Evolutionary conservation across 345 rosid species (phyloP).

Genomic region (Citrus glauca): DNA sequence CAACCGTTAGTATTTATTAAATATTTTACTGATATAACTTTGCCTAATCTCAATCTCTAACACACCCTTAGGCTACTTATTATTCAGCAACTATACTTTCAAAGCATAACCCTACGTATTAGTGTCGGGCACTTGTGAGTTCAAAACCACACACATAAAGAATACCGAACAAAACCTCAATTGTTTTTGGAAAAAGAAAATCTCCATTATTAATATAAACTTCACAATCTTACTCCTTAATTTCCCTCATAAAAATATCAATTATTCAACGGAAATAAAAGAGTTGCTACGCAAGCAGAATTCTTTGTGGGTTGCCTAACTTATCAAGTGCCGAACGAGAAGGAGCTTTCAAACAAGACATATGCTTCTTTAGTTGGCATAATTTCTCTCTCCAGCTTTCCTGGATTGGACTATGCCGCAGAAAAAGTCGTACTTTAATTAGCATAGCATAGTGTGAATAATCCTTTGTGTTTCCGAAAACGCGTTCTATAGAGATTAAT

Average conservation of each 20-base stretch:
- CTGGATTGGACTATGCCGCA: slow-evolving; percentile 9
- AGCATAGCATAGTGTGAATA: neutral
- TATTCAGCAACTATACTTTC: neutral
- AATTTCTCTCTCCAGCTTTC: slow-evolving; percentile 15
- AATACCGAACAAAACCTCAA: neutral
- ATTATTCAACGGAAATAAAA: neutral
- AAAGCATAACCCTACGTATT: neutral
- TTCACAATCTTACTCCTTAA: neutral
- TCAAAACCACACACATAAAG: no score
- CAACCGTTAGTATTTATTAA: no score
- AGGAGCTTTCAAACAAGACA: neutral
- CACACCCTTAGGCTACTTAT: no score
- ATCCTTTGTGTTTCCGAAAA: neutral
- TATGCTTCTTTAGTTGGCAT: neutral
- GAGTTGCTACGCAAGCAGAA: neutral
- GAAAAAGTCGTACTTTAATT: slow-evolving; percentile 11
- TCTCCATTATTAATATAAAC: neutral
- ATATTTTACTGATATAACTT: no score
- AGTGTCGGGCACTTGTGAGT: no score
- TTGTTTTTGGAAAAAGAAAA: neutral
- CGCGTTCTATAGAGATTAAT: neutral
- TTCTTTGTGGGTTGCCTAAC: slow-evolving; percentile 22
- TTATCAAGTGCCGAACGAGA: neutral
- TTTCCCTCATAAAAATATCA: neutral
- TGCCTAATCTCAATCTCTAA: no score